Base-by-base conservation (phyloP, 345 rosid species). In the Arabis alpina region DNA sequence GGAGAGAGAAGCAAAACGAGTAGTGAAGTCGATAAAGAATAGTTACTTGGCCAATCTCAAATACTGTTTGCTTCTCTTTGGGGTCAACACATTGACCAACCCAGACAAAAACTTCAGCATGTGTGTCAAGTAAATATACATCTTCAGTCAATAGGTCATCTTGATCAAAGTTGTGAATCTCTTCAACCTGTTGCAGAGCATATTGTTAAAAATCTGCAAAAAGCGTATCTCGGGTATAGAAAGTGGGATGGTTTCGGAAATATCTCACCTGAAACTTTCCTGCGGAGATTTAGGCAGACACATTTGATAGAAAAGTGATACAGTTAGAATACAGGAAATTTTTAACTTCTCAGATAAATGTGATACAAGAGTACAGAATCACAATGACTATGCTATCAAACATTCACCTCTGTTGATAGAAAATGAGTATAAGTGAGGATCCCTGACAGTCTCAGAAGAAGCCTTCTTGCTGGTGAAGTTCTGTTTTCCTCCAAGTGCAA, bases 401-500 rank as follows among this genome's bases (percentile, higher is more conserved):
- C 1, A 56, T 16, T 41, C 66, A 94, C 99, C 98, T 85, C 80
- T 86, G 50, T 76, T 88, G 40, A 86, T 55, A 60, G 95, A 82
- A 76, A 83, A 85, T 37, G 88, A 68, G 81, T 84, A 94, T 79
- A 94, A 73, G 76, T 87, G 99, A 53, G 98, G 97, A 77, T 94
- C 99, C 75, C 96, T 85, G 73, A 83, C 72, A 72, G 54, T 77
- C 76, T 91, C 99, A 11, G 77, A 69, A 71, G 91, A 70, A 68
- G 79, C 68, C 16, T 83, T 87, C 82, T 87, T 85, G 80, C 93
- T 86, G 64, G 77, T 84, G 83, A 88, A 88, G 75, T 80, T 83
- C 80, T 94, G 98, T 81, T 94, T 94, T 53, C 98, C 99, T 68
- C 99, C 99, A 77, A 94, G 92, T 55, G 98, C 84, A 87, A 72